A percentile compares a stretch with the other conserved stretches of the same genome.
phyloP scores from a whole-genome alignment of 305 asterid genomes.

The Solanum hybrid region DNA sequence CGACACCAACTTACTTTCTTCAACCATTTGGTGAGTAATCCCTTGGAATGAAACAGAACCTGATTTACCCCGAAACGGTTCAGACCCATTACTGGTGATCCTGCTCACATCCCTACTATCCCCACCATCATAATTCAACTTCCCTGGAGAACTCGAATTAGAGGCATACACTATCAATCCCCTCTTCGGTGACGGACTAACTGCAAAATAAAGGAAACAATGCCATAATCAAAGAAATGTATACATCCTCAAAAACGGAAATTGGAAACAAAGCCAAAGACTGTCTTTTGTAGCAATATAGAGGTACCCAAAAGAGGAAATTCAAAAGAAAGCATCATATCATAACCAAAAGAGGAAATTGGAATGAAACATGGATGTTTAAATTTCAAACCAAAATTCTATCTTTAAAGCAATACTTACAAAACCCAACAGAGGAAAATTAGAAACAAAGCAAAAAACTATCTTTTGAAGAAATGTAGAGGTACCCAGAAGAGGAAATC shows the following conservation, averaged over 20 bases:
- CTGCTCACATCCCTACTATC: slow-evolving; percentile 26
- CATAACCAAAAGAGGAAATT: background rate
- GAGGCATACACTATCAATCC: slow-evolving; percentile 17
- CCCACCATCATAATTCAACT: slow-evolving; percentile 18
- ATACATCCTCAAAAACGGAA: background rate
- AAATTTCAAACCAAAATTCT: background rate
- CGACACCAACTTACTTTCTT: slow-evolving; percentile 54
- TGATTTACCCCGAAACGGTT: slow-evolving; percentile 63
- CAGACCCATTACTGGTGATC: slow-evolving; percentile 29
- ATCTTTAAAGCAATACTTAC: background rate
- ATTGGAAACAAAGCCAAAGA: background rate
- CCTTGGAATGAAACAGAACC: slow-evolving; percentile 77
- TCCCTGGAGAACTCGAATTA: slow-evolving; percentile 6
- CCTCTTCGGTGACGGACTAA: slow-evolving; percentile 22
- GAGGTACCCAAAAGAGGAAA: background rate
- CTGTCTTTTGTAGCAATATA: background rate
- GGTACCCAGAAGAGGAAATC: background rate
- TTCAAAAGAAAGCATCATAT: background rate
- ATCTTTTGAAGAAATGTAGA: background rate
- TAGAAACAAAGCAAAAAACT: background rate
- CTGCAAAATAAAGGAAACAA: slow-evolving; percentile 6
- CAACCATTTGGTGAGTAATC: slow-evolving; percentile 59
- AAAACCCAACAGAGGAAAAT: background rate
- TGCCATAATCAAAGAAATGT: background rate
- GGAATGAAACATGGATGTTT: background rate